Evolutionary conservation across 257 asterid genomes (phyloP).

Genomic region (Solanum bulbocastanum): DNA sequence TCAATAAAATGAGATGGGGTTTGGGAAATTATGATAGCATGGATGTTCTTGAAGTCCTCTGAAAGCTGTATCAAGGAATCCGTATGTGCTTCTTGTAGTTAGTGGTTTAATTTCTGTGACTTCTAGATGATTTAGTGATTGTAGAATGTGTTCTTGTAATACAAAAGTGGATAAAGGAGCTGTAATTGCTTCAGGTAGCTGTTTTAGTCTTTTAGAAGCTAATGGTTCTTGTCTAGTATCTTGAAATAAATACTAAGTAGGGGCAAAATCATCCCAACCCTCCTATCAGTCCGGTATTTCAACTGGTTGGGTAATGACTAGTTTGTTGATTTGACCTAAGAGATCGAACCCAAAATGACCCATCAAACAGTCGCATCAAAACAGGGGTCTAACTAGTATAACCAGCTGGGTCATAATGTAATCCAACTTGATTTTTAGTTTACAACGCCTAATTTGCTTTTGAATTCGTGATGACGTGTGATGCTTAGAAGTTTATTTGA

Average conservation of each 20-base stretch:
- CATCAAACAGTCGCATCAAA: not conserved
- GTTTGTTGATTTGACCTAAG: not conserved
- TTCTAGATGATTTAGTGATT: not conserved
- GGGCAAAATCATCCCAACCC: not conserved
- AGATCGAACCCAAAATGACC: not conserved
- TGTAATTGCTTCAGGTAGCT: not conserved
- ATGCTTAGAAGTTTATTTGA: not conserved
- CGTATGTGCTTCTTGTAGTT: not conserved
- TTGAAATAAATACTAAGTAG: not conserved
- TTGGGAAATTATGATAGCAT: not conserved
- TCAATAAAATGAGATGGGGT: not conserved
- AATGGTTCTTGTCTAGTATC: not conserved
- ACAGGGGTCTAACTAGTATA: not conserved
- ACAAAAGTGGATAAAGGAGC: not conserved
- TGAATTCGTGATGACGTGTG: not conserved
- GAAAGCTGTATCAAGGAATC: not conserved
- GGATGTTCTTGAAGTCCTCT: not conserved
- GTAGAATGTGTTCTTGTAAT: not conserved
- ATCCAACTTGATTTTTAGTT: not conserved
- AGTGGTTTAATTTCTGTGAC: not conserved
- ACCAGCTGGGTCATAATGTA: not conserved
- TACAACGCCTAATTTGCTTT: not conserved
- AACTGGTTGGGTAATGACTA: not conserved
- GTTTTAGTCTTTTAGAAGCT: not conserved
- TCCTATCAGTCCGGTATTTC: not conserved